phyloP scores from a whole-genome alignment of 176 grass and related monocot species.

The Aegilops longissima region DNA sequence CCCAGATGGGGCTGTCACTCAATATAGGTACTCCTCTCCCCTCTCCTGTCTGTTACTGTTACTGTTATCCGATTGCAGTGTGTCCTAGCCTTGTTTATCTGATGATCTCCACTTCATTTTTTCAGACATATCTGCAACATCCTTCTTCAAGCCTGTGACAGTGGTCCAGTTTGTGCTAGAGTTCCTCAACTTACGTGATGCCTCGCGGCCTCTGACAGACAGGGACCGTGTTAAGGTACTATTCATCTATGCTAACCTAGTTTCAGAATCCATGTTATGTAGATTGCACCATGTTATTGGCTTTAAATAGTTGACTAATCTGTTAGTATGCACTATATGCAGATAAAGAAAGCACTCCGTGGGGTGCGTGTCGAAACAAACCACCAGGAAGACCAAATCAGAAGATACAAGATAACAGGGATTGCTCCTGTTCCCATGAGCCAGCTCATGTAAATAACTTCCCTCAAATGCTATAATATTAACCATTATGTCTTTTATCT shows the following conservation, averaged over 20 bases:
- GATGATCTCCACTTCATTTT: conserved; percentile 9
- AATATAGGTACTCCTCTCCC: conserved; percentile 55
- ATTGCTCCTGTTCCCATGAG: conserved; percentile 50
- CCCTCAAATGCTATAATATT: not conserved
- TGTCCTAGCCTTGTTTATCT: not conserved
- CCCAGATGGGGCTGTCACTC: conserved; percentile 84
- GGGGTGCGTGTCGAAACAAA: conserved; percentile 72
- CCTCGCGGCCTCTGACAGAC: conserved; percentile 42
- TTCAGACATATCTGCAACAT: conserved; percentile 86
- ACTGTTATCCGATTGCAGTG: not conserved
- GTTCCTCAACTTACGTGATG: conserved; percentile 45
- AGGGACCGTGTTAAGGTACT: conserved; percentile 63
- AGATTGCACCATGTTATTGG: not conserved
- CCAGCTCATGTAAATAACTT: conserved; percentile 56
- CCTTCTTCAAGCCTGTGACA: conserved; percentile 70
- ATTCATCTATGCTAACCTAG: not conserved
- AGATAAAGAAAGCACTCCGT: conserved; percentile 75
- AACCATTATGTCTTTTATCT: not conserved
- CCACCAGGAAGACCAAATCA: conserved; percentile 53
- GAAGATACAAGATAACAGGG: conserved; percentile 80
- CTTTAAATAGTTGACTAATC: not conserved
- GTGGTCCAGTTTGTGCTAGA: conserved; percentile 59
- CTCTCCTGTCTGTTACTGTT: not conserved
- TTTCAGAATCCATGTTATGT: not conserved
- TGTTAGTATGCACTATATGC: not conserved